A percentile compares a stretch with the other conserved stretches of the same genome.
These are phyloP conservation scores for Coprinellus micaceus DNA, from an alignment of 768 basidiomycete species.

Conservation along the genomic window DNA sequence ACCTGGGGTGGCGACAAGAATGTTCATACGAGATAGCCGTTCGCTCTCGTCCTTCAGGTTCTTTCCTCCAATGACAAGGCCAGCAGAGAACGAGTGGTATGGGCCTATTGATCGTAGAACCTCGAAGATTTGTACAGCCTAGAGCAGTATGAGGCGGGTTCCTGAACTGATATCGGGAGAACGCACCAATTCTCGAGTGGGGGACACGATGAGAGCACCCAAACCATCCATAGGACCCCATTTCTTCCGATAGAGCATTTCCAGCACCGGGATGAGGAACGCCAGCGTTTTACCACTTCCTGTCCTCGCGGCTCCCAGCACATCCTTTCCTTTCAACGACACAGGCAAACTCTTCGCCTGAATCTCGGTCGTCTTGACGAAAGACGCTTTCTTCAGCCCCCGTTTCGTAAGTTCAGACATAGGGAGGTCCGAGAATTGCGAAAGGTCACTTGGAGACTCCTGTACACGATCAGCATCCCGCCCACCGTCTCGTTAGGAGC, in stretches of 20 bases:
- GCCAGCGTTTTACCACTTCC: conserved; percentile 97
- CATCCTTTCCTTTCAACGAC: conserved; percentile 91
- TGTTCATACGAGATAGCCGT: conserved; percentile 89
- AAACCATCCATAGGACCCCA: conserved; percentile 93
- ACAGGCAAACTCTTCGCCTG: conserved; percentile 89
- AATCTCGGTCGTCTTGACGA: conserved; percentile 86
- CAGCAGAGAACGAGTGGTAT: conserved; percentile 89
- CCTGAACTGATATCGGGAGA: background rate
- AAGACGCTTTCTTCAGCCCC: conserved; percentile 85
- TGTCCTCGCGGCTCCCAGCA: conserved; percentile 92
- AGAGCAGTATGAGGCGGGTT: background rate
- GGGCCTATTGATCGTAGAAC: conserved; percentile 91
- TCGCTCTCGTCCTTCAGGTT: conserved; percentile 90
- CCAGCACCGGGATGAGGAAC: conserved; percentile 90
- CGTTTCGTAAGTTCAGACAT: conserved; percentile 73
- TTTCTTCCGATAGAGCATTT: conserved; percentile 83
- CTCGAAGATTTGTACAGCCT: conserved; percentile 98
- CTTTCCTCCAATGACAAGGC: conserved; percentile 95
- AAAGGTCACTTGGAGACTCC: conserved; percentile 49
- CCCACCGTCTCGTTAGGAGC: background rate
- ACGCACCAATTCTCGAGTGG: conserved; percentile 86
- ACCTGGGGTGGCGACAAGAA: conserved; percentile 96
- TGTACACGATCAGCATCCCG: conserved; percentile 25
- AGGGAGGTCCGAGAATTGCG: conserved; percentile 69
- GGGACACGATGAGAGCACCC: conserved; percentile 90